Base-by-base conservation (phyloP, 1,284 basidiomycete species). In the Porphyrellus sp. region DNA sequence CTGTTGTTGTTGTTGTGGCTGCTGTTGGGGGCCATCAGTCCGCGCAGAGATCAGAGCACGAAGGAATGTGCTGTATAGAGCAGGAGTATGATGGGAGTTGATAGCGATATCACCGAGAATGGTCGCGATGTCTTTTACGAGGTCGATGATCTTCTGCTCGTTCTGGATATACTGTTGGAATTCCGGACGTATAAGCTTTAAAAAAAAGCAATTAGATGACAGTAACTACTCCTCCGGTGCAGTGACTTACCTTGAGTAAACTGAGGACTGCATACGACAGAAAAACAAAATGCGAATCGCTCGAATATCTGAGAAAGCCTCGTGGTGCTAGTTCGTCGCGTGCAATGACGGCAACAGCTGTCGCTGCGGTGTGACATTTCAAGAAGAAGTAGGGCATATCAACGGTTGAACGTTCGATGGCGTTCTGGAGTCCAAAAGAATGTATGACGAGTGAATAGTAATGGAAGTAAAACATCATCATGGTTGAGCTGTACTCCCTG, bases 401-500 rank as follows among this genome's bases (percentile, higher is more conserved):
- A 44, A 89, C 73, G 1, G 78, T 72, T 12, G 81, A 78, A 15
- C 80, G 79, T 68, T 96, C 93, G 49, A 97, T 74, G 4, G 95
- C 91, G 64, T 96, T 91, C 70, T 98, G 94, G 50, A 98, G 77
- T 3, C 95, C 94, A 62, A 98, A 98, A 8, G 93, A 95, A 68
- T 97, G 95, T 60, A 98, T 76, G 21, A 94, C 89, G 41, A 96
- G 79, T 68, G 86, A 84, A 27, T 87, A 84, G 65, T 96, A 95
- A 65, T 91, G 81, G 71, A 81, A 89, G 69, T 91, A 93, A 67
- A 93, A 93, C 58, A 81, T 75, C 18, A 81, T 78, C 40, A 85
- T 82, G 38, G 80, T 70, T 40, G 69, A 67, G 51, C 75, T 73
- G 68, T 88, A 86, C 47, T 79, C 69, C 24, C 63, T 58, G 33